These are phyloP conservation scores for Proliferodiscus dingleyae DNA, from an alignment of 2,329 filamentous ascomycete species.

Conservation along the genomic window DNA sequence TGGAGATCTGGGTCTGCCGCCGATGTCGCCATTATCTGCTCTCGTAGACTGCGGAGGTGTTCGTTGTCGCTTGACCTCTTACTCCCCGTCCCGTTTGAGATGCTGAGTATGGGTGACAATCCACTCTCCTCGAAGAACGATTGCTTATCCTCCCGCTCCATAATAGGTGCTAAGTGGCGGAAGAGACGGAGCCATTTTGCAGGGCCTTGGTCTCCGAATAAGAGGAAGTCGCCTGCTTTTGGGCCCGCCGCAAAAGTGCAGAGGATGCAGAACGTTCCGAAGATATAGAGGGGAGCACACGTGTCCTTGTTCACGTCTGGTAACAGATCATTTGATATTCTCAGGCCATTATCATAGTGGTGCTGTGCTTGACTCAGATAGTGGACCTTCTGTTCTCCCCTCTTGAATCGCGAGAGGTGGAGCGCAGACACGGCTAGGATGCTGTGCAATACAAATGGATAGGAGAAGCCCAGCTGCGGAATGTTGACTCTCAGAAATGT, in stretches of 20 bases:
- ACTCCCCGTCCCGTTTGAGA: slow-evolving; percentile 12
- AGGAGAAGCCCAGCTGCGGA: slow-evolving; percentile 11
- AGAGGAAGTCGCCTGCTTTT: slow-evolving; percentile 32
- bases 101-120: slow-evolving; percentile 15
- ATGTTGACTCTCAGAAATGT: slow-evolving; percentile 13
- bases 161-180: slow-evolving; percentile 31
- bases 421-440: slow-evolving; percentile 30
- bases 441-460: slow-evolving; percentile 17
- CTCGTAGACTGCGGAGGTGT: slow-evolving; percentile 9
- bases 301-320: slow-evolving; percentile 30
- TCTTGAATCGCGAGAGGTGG: slow-evolving; percentile 40
- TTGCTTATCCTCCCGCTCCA: slow-evolving; percentile 27
- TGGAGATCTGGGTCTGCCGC: slow-evolving; percentile 4
- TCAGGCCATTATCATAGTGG: slow-evolving; percentile 29
- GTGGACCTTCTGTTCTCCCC: slow-evolving; percentile 28
- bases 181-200: slow-evolving; percentile 35
- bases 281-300: slow-evolving; percentile 33
- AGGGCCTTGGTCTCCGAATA: slow-evolving; percentile 29
- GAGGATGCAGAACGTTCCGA: slow-evolving; percentile 33
- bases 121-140: slow-evolving; percentile 16
- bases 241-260: slow-evolving; percentile 34
- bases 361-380: slow-evolving; percentile 35
- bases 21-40: slow-evolving; percentile 1
- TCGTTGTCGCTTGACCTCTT: slow-evolving; percentile 4
- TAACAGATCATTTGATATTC: slow-evolving; percentile 30